A percentile compares a stretch with the other conserved stretches of the same genome.
phyloP scores from a whole-genome alignment of 1,284 basidiomycete species.

The Lentinus polychrous region DNA sequence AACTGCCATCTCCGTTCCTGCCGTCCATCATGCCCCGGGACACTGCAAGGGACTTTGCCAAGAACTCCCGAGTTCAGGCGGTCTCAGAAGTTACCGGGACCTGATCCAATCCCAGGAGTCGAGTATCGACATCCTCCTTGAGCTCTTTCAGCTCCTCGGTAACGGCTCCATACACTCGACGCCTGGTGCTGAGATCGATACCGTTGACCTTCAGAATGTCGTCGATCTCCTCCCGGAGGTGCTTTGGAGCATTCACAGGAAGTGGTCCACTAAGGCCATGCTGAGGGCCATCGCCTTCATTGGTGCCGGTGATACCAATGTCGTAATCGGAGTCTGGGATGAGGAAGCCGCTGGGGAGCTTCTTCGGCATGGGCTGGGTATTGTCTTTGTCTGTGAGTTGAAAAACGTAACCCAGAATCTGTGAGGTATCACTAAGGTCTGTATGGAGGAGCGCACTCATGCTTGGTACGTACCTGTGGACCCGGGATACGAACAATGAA shows the following conservation, averaged over 20 bases:
- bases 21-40: too few species aligned
- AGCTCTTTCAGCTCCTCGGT: background rate
- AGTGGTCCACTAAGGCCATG: background rate
- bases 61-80: too few species aligned
- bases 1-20: too few species aligned
- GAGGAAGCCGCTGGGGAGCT: constrained; percentile 5
- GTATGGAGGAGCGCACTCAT: background rate
- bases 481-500: constrained; percentile 5
- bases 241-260: background rate
- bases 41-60: too few species aligned
- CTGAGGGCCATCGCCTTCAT: background rate
- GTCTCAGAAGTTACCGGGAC: too few species aligned
- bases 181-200: background rate
- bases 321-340: constrained; percentile 7
- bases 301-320: background rate
- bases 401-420: constrained; percentile 8
- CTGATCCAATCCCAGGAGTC: background rate
- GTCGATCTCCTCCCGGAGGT: background rate
- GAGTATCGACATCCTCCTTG: background rate
- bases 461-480: constrained; percentile 1
- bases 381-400: constrained; percentile 3
- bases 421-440: background rate
- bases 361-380: constrained; percentile 2
- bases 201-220: background rate
- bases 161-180: background rate